phyloP scores from a whole-genome alignment of 441 rosid genomes.

The Pelargonium australe region DNA sequence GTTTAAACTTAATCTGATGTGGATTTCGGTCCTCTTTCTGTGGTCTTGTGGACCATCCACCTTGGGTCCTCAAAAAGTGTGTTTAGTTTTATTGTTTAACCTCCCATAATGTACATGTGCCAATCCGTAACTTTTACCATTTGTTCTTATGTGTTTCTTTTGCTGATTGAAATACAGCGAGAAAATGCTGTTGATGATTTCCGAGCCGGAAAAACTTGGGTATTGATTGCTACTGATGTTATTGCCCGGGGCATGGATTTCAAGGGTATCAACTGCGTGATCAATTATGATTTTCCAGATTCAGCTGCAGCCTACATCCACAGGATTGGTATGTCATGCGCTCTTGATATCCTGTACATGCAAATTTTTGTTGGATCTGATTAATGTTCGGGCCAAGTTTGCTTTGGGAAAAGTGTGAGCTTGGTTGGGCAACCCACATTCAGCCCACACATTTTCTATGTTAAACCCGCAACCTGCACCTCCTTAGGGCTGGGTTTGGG shows the following conservation, averaged over 20 bases:
- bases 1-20: no score
- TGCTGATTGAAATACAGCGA: slow-evolving; percentile 42
- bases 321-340: slow-evolving; percentile 61
- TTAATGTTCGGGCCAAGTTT: neutral
- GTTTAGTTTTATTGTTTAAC: no score
- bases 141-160: neutral
- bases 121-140: neutral
- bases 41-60: no score
- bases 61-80: no score
- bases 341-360: no score
- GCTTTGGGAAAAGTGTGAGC: no score
- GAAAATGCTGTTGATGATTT: slow-evolving; percentile 74
- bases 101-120: neutral
- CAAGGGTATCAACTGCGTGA: slow-evolving; percentile 84
- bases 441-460: no score
- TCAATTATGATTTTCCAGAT: slow-evolving; percentile 91
- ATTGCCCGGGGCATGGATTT: slow-evolving; percentile 96
- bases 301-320: slow-evolving; percentile 86
- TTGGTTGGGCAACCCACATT: no score
- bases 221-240: slow-evolving; percentile 95
- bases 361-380: no score
- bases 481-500: no score
- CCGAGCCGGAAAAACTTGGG: slow-evolving; percentile 86
- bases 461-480: no score
- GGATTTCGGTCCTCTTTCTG: no score